These are phyloP conservation scores for Nymphaea thermarum DNA, from an alignment of 164 flowering plant species.

Conservation along the genomic window DNA sequence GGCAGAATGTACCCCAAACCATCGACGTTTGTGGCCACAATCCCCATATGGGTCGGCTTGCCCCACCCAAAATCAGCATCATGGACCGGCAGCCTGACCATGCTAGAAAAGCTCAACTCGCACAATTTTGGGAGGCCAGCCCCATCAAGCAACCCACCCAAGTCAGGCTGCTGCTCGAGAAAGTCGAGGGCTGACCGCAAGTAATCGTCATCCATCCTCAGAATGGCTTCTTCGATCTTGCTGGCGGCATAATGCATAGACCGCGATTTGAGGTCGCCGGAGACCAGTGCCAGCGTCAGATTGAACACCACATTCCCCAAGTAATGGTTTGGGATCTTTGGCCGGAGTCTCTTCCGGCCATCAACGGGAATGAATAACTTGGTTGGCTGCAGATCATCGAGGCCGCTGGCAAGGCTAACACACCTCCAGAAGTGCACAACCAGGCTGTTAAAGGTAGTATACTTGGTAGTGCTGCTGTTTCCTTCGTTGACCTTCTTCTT, in stretches of 20 bases:
- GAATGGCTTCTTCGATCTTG: slow-evolving; percentile 10
- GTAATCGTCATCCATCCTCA: slow-evolving; percentile 15
- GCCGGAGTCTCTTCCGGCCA: background rate
- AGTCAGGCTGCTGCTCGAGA: too few relatives aligned
- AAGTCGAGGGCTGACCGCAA: slow-evolving; percentile 21
- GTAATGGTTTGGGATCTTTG: slow-evolving; percentile 8
- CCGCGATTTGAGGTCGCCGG: slow-evolving; percentile 8
- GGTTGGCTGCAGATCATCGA: slow-evolving; percentile 10
- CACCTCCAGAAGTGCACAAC: slow-evolving; percentile 20
- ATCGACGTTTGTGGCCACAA: slow-evolving; percentile 8
- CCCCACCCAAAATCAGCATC: slow-evolving; percentile 33
- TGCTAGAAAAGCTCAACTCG: slow-evolving; percentile 12
- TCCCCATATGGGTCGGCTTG: slow-evolving; percentile 16
- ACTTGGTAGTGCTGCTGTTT: background rate
- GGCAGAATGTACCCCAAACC: slow-evolving; percentile 13
- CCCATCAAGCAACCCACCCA: too few relatives aligned
- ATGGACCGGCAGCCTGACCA: slow-evolving; percentile 17
- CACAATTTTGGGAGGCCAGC: too few relatives aligned
- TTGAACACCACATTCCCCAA: slow-evolving; percentile 9
- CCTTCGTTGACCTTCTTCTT: slow-evolving; percentile 6
- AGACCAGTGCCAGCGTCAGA: slow-evolving; percentile 1
- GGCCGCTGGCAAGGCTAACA: slow-evolving; percentile 14
- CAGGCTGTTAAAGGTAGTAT: slow-evolving; percentile 11
- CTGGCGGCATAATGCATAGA: slow-evolving; percentile 5
- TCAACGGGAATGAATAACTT: background rate